Percentiles rank a stretch among this genome's conserved stretches.
Evolutionary conservation across 179 eudicot genomes (phyloP).

Genomic region (Silene noctiflora): DNA sequence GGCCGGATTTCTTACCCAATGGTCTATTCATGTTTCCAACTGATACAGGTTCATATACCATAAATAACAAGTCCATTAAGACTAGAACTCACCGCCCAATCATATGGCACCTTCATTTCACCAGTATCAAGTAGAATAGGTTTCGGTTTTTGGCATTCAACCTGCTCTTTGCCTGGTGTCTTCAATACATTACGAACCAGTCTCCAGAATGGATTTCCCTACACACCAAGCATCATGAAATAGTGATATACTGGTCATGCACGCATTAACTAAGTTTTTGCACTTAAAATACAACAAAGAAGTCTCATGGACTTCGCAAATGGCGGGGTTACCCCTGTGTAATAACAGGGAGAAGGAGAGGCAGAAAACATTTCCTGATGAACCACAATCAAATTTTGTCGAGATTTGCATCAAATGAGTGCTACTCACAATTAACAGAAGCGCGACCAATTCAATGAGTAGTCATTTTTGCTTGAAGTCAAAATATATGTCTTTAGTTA

Average conservation of each 20-base stretch:
- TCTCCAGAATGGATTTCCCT: slow-evolving; percentile 97
- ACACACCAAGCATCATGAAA: slow-evolving; percentile 12
- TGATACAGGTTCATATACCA: not conserved
- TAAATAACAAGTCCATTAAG: not conserved
- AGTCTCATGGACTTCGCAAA: not conserved
- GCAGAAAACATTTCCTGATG: not conserved
- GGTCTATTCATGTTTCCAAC: not conserved
- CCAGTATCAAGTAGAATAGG: slow-evolving; percentile 96
- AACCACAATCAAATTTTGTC: not conserved
- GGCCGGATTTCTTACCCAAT: not conserved
- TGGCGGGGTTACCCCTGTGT: not conserved
- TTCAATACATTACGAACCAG: slow-evolving; percentile 70
- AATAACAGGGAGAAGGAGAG: not conserved
- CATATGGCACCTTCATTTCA: slow-evolving; percentile 89
- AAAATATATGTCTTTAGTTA: slow-evolving; percentile 15
- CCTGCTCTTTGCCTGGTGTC: slow-evolving; percentile 70
- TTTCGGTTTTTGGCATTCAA: slow-evolving; percentile 77
- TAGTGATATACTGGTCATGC: slow-evolving; percentile 6
- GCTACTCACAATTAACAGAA: not conserved
- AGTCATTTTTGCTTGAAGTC: not conserved
- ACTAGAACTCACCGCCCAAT: slow-evolving; percentile 88
- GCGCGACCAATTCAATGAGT: not conserved
- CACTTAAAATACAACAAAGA: not conserved
- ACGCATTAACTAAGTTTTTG: slow-evolving; percentile 10
- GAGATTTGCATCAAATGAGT: not conserved